phyloP scores from a whole-genome alignment of 108 stramenopile species.

The Fragilaria radians region DNA sequence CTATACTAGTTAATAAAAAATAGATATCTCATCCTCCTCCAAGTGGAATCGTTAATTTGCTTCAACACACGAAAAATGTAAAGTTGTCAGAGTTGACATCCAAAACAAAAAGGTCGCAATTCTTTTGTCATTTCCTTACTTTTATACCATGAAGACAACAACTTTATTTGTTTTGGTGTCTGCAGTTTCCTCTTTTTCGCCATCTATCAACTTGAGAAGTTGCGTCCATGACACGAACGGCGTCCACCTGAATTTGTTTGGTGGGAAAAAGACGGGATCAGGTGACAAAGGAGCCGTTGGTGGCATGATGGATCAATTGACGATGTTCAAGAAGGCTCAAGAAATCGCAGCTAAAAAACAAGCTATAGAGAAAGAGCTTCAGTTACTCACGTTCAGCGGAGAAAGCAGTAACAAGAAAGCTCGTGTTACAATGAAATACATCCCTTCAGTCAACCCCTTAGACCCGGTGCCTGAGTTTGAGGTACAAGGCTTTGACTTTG shows the following conservation, averaged over 20 bases:
- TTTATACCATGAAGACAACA: background rate
- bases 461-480: conserved; percentile 82
- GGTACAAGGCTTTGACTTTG: conserved; percentile 51
- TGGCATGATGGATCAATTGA: conserved; percentile 86
- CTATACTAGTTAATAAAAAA: no score
- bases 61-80: no score
- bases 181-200: conserved; percentile 39
- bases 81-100: no score
- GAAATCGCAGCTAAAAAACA: conserved; percentile 75
- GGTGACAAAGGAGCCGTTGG: conserved; percentile 31
- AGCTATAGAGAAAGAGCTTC: conserved; percentile 64
- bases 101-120: background rate
- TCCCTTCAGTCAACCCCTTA: conserved; percentile 70
- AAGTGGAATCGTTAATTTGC: no score
- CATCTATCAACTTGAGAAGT: conserved; percentile 5
- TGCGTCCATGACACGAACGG: conserved; percentile 2
- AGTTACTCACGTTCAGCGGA: conserved; percentile 42
- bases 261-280: conserved; percentile 39
- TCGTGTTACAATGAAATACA: conserved; percentile 53
- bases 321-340: conserved; percentile 88
- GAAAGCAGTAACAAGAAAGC: conserved; percentile 60
- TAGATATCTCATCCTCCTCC: no score
- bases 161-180: conserved; percentile 3
- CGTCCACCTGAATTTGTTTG: conserved; percentile 53
- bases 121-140: background rate